A percentile compares a stretch with the other conserved stretches of the same genome.
Evolutionary conservation across 2,329 filamentous ascomycete genomes (phyloP).

Genomic region (Xylariomycetidae sp.): DNA sequence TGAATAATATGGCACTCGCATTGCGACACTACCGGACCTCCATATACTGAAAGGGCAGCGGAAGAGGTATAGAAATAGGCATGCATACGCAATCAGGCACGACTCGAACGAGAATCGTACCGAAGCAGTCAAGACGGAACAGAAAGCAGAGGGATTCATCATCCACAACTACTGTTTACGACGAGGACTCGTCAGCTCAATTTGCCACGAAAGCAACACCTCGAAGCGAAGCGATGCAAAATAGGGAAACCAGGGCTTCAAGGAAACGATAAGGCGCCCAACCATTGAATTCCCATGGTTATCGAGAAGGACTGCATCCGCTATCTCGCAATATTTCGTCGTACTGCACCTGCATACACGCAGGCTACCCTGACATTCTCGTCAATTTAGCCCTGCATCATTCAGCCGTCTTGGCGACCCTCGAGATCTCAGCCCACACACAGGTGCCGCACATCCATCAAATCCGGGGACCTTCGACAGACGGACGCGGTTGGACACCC

Average conservation of each 20-base stretch:
- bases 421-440: constrained; percentile 5
- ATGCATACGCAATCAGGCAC: too few relatives aligned
- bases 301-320: constrained; percentile 14
- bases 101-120: too few relatives aligned
- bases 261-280: neutral
- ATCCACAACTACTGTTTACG: neutral
- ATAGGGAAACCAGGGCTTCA: constrained; percentile 3
- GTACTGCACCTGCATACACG: constrained; percentile 16
- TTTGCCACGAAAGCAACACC: too few relatives aligned
- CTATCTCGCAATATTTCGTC: constrained; percentile 7
- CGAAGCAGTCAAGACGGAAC: too few relatives aligned
- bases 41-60: constrained; percentile 4
- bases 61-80: constrained; percentile 3
- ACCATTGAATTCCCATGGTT: constrained; percentile 3
- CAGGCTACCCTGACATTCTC: constrained; percentile 10
- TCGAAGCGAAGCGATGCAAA: constrained; percentile 7
- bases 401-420: constrained; percentile 24
- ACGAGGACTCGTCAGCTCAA: constrained; percentile 16
- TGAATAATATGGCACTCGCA: constrained; percentile 3
- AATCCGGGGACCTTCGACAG: constrained; percentile 2
- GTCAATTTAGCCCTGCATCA: constrained; percentile 22
- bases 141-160: constrained; percentile 6
- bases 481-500: constrained; percentile 4
- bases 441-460: too few relatives aligned
- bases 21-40: constrained; percentile 5